phyloP scores from a whole-genome alignment of 306 rosid species.

The Vigna unguiculata region DNA sequence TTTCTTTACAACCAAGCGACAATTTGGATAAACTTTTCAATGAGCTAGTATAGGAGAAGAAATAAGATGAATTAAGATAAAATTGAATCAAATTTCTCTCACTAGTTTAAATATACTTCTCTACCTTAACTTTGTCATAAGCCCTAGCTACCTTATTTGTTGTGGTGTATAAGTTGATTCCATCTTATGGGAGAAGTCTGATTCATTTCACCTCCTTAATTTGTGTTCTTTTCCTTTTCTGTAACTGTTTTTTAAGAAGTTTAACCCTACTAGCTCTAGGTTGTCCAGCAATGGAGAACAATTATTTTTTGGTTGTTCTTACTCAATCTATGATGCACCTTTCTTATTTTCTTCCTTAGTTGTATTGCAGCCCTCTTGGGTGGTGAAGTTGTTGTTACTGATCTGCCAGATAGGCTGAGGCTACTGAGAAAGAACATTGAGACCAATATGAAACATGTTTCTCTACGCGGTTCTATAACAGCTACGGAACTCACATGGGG shows the following conservation, averaged over 20 bases:
- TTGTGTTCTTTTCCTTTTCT: neutral
- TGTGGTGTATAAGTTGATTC: neutral
- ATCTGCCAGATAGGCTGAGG: conserved; percentile 81
- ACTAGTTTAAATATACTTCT: neutral
- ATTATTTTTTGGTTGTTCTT: conserved; percentile 32
- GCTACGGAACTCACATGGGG: conserved; percentile 78
- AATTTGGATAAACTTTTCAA: neutral
- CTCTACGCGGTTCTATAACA: conserved; percentile 64
- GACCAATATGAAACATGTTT: conserved; percentile 63
- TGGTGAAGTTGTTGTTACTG: conserved; percentile 74
- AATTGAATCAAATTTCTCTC: neutral
- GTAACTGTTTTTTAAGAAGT: neutral
- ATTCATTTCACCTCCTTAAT: neutral
- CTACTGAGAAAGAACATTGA: conserved; percentile 74
- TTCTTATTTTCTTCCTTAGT: conserved; percentile 55
- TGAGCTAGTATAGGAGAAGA: neutral
- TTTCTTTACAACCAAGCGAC: neutral
- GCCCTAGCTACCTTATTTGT: neutral
- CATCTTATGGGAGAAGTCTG: neutral
- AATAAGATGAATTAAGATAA: neutral
- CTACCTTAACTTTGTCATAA: neutral
- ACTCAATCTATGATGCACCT: conserved; percentile 20
- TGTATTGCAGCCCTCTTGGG: conserved; percentile 90
- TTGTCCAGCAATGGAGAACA: neutral
- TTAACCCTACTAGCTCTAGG: neutral